A percentile compares a stretch with the other conserved stretches of the same genome.
Conservation (phyloP, 2,329 filamentous ascomycete genomes). For the Dactylellina sp. region DNA sequence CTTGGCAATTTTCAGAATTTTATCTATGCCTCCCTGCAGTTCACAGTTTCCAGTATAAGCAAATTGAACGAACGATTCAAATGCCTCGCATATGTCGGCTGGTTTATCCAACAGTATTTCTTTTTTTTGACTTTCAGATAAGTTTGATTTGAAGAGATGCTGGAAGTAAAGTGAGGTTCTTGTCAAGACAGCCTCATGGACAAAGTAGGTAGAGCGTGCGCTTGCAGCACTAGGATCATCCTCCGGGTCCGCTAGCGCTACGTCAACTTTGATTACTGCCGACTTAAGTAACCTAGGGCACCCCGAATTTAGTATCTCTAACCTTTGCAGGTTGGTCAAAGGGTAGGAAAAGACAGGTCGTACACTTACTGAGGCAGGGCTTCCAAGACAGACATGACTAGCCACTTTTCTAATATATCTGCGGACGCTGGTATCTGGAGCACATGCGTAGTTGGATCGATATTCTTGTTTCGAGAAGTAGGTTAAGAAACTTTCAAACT, state of each 20-base stretch:
- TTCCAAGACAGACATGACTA: too few species aligned
- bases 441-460: too few species aligned
- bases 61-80: conserved; percentile 31
- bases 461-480: too few species aligned
- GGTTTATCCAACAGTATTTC: neutral
- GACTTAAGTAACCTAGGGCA: conserved; percentile 7
- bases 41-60: conserved; percentile 7
- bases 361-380: too few species aligned
- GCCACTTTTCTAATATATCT: neutral
- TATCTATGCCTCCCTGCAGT: neutral
- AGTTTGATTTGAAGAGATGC: conserved; percentile 3
- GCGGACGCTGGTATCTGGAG: too few species aligned
- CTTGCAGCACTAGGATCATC: neutral
- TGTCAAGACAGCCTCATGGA: conserved; percentile 9
- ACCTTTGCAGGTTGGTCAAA: too few species aligned
- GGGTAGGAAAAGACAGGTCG: too few species aligned
- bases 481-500: too few species aligned
- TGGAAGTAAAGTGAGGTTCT: conserved; percentile 10
- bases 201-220: neutral
- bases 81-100: neutral
- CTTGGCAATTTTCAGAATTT: neutral
- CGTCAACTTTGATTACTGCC: neutral
- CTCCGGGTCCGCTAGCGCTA: neutral
- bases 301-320: too few species aligned
- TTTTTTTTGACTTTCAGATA: neutral